Base-by-base conservation (phyloP, 768 basidiomycete genomes). In the Phaeotremella skinneri region DNA sequence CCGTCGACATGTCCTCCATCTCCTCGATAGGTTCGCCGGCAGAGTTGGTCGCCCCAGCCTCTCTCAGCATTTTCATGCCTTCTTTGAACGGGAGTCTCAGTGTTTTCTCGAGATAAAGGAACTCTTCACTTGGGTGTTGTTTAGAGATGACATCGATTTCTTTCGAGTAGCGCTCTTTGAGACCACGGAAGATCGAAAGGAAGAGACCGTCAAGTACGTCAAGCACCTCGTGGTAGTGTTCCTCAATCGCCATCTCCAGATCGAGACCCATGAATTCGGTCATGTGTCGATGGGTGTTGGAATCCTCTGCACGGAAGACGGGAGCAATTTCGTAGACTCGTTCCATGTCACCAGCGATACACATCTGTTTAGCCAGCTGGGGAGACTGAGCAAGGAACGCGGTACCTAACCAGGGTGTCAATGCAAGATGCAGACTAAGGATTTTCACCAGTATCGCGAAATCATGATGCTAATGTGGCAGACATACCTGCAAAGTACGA, bases 191-290 rank as follows among this genome's bases (percentile, higher is more conserved):
- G 70, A 99, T 89, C 72, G 82, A 79, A 64, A 90, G 81, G 75
- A 98, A 85, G 75, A 98, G 82, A 45, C 82, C 83, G 75, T 99
- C 96, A 58, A 99, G 83, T 23, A 91, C 78, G 68, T 96, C 91
- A 81, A 98, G 82, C 32, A 92, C 92, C 78, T 99, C 96, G 79
- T 98, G 93, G 73, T 98, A 99, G 76, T 98, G 92, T 76, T 97
- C 93, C 77, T 98, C 92, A 66, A 99, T 91, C 3, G 86, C 83
- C 96, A 99, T 98, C 78, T 99, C 96, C 66, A 99, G 83, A 88
- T 99, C 96, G 67, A 99, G 87, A 27, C 96, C 96, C 64, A 91
- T 88, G 79, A 97, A 99, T 78, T 99, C 96, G 20, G 96, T 98
- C 80, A 99, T 82, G 81, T 99, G 96, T 51, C 96, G 88, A 75